A percentile compares a stretch with the other conserved stretches of the same genome.
Conservation (phyloP, 108 stramenopile species). For the Cyclotella atomus region DNA sequence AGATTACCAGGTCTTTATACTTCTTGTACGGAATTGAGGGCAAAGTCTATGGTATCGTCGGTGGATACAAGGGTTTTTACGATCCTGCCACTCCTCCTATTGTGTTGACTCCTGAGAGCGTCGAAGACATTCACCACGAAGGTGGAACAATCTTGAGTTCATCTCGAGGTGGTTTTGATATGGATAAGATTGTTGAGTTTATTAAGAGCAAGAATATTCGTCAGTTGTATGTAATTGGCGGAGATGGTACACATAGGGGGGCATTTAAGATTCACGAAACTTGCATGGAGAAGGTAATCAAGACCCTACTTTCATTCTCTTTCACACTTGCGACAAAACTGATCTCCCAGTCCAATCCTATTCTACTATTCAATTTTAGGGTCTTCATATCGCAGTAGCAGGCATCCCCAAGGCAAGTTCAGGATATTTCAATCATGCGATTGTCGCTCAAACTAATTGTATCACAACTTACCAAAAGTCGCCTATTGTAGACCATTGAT, state of each 20-base stretch:
- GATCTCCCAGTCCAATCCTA: neutral
- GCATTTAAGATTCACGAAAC: conserved; percentile 90
- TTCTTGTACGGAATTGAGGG: conserved; percentile 85
- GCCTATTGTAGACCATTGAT: conserved; percentile 64
- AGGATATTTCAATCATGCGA: conserved; percentile 38
- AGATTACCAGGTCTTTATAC: conserved; percentile 83
- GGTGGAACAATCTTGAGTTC: conserved; percentile 94
- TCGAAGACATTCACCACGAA: conserved; percentile 92
- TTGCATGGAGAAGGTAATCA: conserved; percentile 78
- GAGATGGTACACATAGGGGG: conserved; percentile 98
- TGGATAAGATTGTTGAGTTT: conserved; percentile 89
- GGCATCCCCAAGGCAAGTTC: conserved; percentile 93
- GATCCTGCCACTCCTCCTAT: conserved; percentile 72
- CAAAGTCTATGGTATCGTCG: conserved; percentile 89
- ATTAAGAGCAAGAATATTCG: conserved; percentile 67
- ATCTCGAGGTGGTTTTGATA: conserved; percentile 94
- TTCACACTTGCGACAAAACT: neutral
- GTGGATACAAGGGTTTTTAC: conserved; percentile 93
- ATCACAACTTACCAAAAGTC: conserved; percentile 34
- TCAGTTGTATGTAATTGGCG: conserved; percentile 97
- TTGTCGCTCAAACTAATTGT: neutral
- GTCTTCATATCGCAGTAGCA: conserved; percentile 92
- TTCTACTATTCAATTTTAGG: conserved; percentile 34
- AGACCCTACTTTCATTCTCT: neutral
- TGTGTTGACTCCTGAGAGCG: conserved; percentile 71